These are phyloP conservation scores for Penstemon davidsonii DNA, from an alignment of 257 asterid genomes.

Conservation along the genomic window DNA sequence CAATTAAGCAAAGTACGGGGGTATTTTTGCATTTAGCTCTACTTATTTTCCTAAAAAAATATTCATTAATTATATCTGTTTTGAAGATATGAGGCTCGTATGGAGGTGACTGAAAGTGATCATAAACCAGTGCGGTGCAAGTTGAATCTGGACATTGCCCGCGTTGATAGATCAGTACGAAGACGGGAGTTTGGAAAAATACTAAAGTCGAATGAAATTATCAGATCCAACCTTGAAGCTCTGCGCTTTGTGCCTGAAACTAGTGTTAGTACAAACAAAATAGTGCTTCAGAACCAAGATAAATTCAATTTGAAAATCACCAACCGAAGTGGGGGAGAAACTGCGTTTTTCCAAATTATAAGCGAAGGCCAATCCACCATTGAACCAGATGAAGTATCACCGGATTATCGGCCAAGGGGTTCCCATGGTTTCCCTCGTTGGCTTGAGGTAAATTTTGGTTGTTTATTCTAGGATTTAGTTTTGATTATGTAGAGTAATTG, in stretches of 20 bases:
- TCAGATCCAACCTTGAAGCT: slow-evolving; percentile 53
- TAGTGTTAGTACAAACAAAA: slow-evolving; percentile 44
- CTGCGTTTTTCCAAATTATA: slow-evolving; percentile 58
- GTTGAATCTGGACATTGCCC: slow-evolving; percentile 71
- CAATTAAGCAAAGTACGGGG: too few species aligned
- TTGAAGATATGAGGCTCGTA: slow-evolving; percentile 81
- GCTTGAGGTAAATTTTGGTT: slow-evolving; percentile 67
- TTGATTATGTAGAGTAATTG: not conserved
- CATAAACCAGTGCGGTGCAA: slow-evolving; percentile 96
- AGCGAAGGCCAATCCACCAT: slow-evolving; percentile 77
- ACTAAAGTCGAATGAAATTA: slow-evolving; percentile 39
- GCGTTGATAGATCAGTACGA: slow-evolving; percentile 74
- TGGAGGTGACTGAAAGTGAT: slow-evolving; percentile 96
- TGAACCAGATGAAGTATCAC: slow-evolving; percentile 46
- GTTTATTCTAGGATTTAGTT: not conserved
- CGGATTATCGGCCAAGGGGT: slow-evolving; percentile 63
- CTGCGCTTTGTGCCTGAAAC: slow-evolving; percentile 68
- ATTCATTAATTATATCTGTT: not conserved
- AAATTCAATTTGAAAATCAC: slow-evolving; percentile 62
- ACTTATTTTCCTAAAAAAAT: not conserved
- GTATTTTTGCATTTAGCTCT: too few species aligned
- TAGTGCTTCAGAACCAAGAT: slow-evolving; percentile 71
- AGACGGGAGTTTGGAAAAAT: slow-evolving; percentile 79
- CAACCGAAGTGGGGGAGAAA: slow-evolving; percentile 63
- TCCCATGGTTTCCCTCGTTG: slow-evolving; percentile 85